Evolutionary conservation across 352 stramenopile species (phyloP), one percentile per base, ranked within the genome.

Genomic region (Phytophthora boehmeriae): DNA sequence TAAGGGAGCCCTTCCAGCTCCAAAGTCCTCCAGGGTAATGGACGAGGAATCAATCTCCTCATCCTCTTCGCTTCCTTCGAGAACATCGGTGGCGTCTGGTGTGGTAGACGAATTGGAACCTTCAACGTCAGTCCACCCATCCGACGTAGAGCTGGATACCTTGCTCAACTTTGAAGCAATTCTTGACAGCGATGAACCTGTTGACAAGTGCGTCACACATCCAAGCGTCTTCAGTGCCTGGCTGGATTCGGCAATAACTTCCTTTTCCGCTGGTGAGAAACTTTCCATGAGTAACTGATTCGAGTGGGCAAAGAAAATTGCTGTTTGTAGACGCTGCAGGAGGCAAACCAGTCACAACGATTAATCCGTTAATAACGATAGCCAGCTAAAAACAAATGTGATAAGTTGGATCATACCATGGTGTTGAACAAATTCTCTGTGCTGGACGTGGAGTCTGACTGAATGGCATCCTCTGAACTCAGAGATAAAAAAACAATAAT

Each of bases 241-340:
- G 62, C 58, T 50, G 42, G 63, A 69, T 73, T 73, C 59, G 19
- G 71, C 63, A n/a, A 91, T 67, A 44, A 88, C 78, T 69, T 93
- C 81, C 1, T 66, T 64, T 50, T 90, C 81, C 1, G 61, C 71
- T 34, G 66, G 45, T 10, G 71, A 86, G 5, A 94, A 61, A 14
- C 78, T 75, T 8, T 59, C 72, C 8, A 83, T 63, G 9, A 92
- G 51, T 2, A 72, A 73, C 59, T 89, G 62, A 52, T 87, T 86
- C 8, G 78, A 71, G 49, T 90, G 76, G 36, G 69, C 80, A 58
- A 92, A 94, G 66, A 94, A 92, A 20, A 84, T 86, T 27, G 83
- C 74, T 9, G 85, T 73, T 66, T 92, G 86, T 25, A 94, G 62
- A 3, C 82, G 72, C 80, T 90, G 38, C 22, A 50, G 2, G 17